A percentile compares a stretch with the other conserved stretches of the same genome.
These are phyloP conservation scores for Closterium sp. DNA, from an alignment of 139 green algal genomes.

Conservation along the genomic window DNA sequence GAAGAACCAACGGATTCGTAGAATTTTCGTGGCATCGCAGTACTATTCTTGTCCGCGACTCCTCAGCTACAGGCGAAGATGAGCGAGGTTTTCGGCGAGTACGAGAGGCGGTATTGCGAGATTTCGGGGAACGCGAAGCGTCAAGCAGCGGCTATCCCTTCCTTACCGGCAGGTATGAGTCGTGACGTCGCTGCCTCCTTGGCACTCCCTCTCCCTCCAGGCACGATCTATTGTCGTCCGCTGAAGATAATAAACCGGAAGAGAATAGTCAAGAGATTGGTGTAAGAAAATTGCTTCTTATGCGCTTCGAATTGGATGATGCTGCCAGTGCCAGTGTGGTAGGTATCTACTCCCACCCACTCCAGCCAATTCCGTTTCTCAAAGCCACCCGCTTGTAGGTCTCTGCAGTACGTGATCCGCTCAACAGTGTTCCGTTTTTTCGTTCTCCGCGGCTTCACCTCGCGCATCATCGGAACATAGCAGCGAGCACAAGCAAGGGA, in stretches of 20 bases:
- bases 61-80: background rate
- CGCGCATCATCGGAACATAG: too few species aligned
- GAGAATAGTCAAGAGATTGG: background rate
- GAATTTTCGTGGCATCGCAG: too few species aligned
- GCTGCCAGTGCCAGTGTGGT: background rate
- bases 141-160: background rate
- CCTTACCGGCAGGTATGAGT: background rate
- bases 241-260: background rate
- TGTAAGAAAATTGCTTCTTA: background rate
- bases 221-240: too few species aligned
- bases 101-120: background rate
- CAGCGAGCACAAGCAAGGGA: too few species aligned
- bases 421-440: background rate
- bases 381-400: too few species aligned
- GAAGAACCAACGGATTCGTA: background rate
- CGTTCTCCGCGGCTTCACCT: background rate
- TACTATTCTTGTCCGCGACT: background rate
- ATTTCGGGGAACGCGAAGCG: background rate
- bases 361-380: background rate
- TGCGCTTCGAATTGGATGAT: background rate
- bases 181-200: background rate
- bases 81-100: background rate
- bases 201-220: background rate
- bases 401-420: background rate
- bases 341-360: background rate